These are phyloP conservation scores for Yamadazyma diospyri DNA, from an alignment of 1,139 yeast species.

Conservation along the genomic window DNA sequence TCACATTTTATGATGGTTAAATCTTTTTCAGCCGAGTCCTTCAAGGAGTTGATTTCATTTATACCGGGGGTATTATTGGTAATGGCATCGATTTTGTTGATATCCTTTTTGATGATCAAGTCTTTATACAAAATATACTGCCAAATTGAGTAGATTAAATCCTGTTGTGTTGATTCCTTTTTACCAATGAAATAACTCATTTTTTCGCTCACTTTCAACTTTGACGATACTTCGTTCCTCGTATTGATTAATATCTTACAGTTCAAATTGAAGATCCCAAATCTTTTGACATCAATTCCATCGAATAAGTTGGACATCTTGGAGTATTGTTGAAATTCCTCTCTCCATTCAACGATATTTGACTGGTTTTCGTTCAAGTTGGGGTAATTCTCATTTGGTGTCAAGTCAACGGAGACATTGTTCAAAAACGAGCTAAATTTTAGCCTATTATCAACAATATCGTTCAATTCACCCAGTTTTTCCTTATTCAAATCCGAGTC, in stretches of 20 bases:
- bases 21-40: slow-evolving; percentile 29
- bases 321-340: slow-evolving; percentile 17
- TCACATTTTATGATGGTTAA: slow-evolving; percentile 62
- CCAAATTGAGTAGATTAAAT: slow-evolving; percentile 81
- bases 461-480: slow-evolving; percentile 4
- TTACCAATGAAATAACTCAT: slow-evolving; percentile 72
- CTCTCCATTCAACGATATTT: slow-evolving; percentile 45
- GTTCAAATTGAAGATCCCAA: slow-evolving; percentile 64
- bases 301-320: slow-evolving; percentile 53
- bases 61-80: slow-evolving; percentile 20
- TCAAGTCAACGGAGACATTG: slow-evolving; percentile 77
- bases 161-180: slow-evolving; percentile 80
- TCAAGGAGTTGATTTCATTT: slow-evolving; percentile 11
- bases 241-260: slow-evolving; percentile 77
- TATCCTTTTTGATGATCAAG: slow-evolving; percentile 46
- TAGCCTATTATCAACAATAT: slow-evolving; percentile 6
- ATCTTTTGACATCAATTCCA: slow-evolving; percentile 82
- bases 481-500: slow-evolving; percentile 20
- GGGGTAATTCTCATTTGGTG: slow-evolving; percentile 42
- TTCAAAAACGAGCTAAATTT: slow-evolving; percentile 78
- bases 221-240: slow-evolving; percentile 58
- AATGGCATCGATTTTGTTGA: slow-evolving; percentile 39
- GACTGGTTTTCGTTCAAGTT: slow-evolving; percentile 28
- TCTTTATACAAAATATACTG: slow-evolving; percentile 79
- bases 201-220: slow-evolving; percentile 57